phyloP scores from a whole-genome alignment of 495 filamentous ascomycete species.

The Penicillium robsamsonii region DNA sequence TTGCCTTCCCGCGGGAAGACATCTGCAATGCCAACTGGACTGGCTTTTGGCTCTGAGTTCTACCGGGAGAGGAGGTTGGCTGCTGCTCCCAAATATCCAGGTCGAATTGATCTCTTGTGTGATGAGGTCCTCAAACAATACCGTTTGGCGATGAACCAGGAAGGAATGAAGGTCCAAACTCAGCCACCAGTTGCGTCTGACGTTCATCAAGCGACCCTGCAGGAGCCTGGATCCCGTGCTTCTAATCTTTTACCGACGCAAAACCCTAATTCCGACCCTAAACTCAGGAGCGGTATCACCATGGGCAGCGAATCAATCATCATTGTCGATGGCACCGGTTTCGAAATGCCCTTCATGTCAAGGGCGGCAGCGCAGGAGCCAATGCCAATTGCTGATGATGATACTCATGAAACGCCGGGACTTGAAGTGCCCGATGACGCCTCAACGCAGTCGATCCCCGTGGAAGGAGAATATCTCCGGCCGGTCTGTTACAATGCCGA shows the following conservation, averaged over 20 bases:
- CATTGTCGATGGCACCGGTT: constrained; percentile 66
- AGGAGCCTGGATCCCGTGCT: constrained; percentile 5
- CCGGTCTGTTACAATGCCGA: constrained; percentile 37
- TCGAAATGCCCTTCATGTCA: constrained; percentile 38
- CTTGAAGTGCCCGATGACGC: constrained; percentile 17
- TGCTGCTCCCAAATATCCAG: constrained; percentile 34
- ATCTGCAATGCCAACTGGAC: constrained; percentile 45
- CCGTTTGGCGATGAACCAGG: constrained; percentile 27
- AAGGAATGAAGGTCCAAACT: constrained; percentile 9
- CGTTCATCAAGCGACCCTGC: constrained; percentile 6
- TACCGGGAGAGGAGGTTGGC: constrained; percentile 45
- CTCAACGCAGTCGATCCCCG: constrained; percentile 23
- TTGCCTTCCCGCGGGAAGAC: constrained; percentile 37
- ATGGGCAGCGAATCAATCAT: constrained; percentile 82
- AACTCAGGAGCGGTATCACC: constrained; percentile 61
- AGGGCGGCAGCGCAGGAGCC: constrained; percentile 33
- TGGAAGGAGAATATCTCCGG: constrained; percentile 32
- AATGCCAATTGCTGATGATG: constrained; percentile 8
- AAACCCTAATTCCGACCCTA: constrained; percentile 15
- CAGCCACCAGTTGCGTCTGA: constrained; percentile 10
- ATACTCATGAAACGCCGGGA: constrained; percentile 6
- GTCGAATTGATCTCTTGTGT: constrained; percentile 73
- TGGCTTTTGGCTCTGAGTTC: constrained; percentile 46
- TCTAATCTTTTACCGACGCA: constrained; percentile 8
- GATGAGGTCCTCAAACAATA: constrained; percentile 71